Evolutionary conservation across 2,329 filamentous ascomycete species (phyloP), one percentile per base, ranked within the genome.

Genomic region (Aspergillus persii): DNA sequence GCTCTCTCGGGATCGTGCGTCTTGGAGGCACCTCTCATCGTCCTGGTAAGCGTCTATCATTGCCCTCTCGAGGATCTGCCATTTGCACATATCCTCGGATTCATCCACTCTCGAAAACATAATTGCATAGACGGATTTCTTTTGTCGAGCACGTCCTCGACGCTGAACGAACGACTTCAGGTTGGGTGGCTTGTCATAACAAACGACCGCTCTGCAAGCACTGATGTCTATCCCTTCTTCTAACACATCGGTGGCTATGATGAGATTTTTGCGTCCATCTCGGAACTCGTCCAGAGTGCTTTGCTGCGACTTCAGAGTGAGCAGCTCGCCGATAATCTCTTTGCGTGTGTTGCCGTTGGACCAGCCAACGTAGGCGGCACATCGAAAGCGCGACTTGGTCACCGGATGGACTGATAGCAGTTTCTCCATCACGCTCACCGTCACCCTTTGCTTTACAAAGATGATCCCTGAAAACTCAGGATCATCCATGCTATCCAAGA

Each of bases 41-140:
- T 90, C 83, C 61, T 87, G 82, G 66, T 91, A 96, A 0, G 83
- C 81, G 50, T 75, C 70, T 65, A 87, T 89, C 88, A 96, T 92
- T n/a, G 85, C 79, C 3, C 80, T 72, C 69, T 97, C 94, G 15
- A 95, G 79, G 0, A 71, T 68, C 29, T 85, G 77, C 89, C 91
- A 96, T 29, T 83, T 79, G 2, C 72, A 65, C 2, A 80, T 63
- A 49, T 68, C 63, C 3, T 72, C 63, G 29, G 66, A 57, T 47
- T 78, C 68, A 36, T 72, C 66, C 3, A 76, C 67, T 15, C 60
- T 66, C 0, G 80, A 71, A 12, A 82, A 70, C 62, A 88, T 78
- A 2, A 88, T 79, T 1, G 63, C 68, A 71, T 83, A 83, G 59
- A 81, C 81, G 1, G 86, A 89, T 9, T 80, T 72, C 52, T 80